These are phyloP conservation scores for Metrosideros polymorpha DNA, from an alignment of 441 rosid genomes.

Conservation along the genomic window DNA sequence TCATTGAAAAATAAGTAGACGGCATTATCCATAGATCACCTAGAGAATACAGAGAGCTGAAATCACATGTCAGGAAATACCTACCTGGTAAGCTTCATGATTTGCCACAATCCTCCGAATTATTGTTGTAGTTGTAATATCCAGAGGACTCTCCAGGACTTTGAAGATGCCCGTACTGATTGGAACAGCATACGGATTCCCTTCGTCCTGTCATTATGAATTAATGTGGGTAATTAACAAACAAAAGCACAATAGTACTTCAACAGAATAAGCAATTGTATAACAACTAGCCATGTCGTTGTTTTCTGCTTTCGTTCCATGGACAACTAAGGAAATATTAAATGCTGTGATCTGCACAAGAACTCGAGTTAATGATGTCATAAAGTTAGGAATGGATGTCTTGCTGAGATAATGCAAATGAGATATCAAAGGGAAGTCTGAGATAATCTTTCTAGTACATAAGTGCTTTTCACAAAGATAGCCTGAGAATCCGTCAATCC, in stretches of 20 bases:
- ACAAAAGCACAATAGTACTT: neutral
- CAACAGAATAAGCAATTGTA: neutral
- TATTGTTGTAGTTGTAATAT: constrained; percentile 58
- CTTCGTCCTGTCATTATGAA: constrained; percentile 25
- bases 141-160: constrained; percentile 53
- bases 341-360: constrained; percentile 50
- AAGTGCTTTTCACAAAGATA: neutral
- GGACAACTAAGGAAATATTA: constrained; percentile 51
- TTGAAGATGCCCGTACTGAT: constrained; percentile 46
- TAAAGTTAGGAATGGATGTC: neutral
- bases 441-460: neutral
- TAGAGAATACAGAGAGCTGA: neutral
- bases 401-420: neutral
- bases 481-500: neutral
- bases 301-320: constrained; percentile 61
- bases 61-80: neutral
- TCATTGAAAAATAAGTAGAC: neutral
- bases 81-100: constrained; percentile 60
- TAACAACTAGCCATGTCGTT: constrained; percentile 6
- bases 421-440: neutral
- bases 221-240: neutral
- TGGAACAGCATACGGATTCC: constrained; percentile 55
- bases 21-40: neutral
- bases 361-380: neutral
- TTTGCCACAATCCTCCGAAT: constrained; percentile 58